A percentile compares a stretch with the other conserved stretches of the same genome.
These are phyloP conservation scores for Neolentinus lepideus DNA, from an alignment of 1,284 basidiomycete genomes.

Conservation along the genomic window DNA sequence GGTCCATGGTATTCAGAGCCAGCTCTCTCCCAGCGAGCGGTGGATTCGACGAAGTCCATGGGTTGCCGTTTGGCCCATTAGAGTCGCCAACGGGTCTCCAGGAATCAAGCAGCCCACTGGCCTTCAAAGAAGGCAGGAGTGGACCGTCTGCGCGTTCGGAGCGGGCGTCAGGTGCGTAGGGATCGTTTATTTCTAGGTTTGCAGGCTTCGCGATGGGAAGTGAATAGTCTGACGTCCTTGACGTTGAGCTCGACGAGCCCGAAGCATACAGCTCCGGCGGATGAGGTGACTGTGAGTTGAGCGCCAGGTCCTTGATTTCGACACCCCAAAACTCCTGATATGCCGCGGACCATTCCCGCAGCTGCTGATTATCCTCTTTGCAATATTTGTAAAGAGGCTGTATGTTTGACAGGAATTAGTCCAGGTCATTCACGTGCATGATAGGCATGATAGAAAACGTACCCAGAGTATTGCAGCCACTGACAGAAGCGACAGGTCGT, in stretches of 20 bases:
- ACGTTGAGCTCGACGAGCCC: background rate
- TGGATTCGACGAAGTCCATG: slow-evolving; percentile 2
- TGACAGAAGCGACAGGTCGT: slow-evolving; percentile 18
- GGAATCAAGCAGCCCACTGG: slow-evolving; percentile 61
- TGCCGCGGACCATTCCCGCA: slow-evolving; percentile 48
- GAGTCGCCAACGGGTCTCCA: slow-evolving; percentile 16
- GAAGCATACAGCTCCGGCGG: background rate
- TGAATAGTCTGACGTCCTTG: background rate
- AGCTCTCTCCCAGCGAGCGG: background rate
- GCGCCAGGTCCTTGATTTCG: slow-evolving; percentile 31
- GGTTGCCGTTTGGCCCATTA: background rate
- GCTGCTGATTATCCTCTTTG: slow-evolving; percentile 41
- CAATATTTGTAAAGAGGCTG: slow-evolving; percentile 64
- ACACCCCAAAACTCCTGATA: slow-evolving; percentile 63
- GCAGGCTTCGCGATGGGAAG: background rate
- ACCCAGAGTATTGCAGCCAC: slow-evolving; percentile 63
- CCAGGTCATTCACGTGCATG: background rate
- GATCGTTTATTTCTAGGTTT: background rate
- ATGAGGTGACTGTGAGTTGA: background rate
- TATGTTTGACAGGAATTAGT: slow-evolving; percentile 5
- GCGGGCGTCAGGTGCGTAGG: background rate
- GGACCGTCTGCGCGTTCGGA: slow-evolving; percentile 15
- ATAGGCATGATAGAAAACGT: slow-evolving; percentile 17
- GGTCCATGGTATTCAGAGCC: slow-evolving; percentile 7
- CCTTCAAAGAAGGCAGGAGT: slow-evolving; percentile 64